Conservation (phyloP, 495 filamentous ascomycete species). For the Entonaema liquescens region DNA sequence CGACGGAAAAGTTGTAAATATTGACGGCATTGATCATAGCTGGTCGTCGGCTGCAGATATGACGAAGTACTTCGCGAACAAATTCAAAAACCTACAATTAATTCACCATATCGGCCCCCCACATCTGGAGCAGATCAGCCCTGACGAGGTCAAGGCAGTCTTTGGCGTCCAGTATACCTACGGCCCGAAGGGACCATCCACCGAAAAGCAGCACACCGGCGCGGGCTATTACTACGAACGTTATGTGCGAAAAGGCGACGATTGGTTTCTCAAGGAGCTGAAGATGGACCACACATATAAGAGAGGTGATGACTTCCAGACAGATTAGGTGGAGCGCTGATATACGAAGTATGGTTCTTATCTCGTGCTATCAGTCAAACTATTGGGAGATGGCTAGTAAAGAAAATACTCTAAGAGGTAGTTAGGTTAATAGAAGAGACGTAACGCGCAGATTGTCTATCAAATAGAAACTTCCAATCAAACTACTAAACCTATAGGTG, state of each 20-base stretch:
- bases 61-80: conserved; percentile 2
- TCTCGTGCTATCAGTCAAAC: too few relatives aligned
- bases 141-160: conserved; percentile 16
- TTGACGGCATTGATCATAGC: neutral
- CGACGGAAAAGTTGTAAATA: neutral
- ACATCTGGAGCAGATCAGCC: conserved; percentile 6
- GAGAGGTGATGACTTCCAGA: too few relatives aligned
- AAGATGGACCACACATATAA: neutral
- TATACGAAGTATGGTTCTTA: too few relatives aligned
- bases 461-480: too few relatives aligned
- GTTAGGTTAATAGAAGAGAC: too few relatives aligned
- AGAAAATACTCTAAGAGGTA: too few relatives aligned
- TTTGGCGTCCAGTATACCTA: neutral
- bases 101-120: conserved; percentile 8
- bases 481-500: too few relatives aligned
- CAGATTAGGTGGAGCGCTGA: too few relatives aligned
- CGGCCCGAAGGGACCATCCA: neutral
- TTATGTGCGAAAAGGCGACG: conserved; percentile 5
- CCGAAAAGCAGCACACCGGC: neutral
- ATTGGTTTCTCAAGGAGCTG: conserved; percentile 17
- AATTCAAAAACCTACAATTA: neutral
- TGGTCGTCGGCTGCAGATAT: neutral
- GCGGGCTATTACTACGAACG: conserved; percentile 22
- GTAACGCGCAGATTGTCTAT: too few relatives aligned
- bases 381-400: too few relatives aligned